Evolutionary conservation across 2,329 filamentous ascomycete genomes (phyloP).

Genomic region (Ophiostoma montium): DNA sequence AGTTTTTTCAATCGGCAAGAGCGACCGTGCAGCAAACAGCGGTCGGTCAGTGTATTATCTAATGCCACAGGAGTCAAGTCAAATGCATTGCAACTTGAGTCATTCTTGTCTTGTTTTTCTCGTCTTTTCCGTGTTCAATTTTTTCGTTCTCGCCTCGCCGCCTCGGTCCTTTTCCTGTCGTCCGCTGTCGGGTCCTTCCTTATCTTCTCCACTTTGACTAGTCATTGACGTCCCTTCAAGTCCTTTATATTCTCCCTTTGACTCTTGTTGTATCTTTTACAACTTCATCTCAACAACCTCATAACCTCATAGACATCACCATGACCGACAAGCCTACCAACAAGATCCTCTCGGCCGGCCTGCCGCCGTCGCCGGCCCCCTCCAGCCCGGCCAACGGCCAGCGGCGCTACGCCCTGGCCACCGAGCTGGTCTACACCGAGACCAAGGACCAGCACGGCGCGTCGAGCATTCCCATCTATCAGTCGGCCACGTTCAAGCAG

Average conservation of each 20-base stretch:
- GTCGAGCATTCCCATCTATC: conserved; percentile 93
- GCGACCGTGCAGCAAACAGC: background rate
- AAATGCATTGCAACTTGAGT: background rate
- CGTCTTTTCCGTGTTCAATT: too few species aligned
- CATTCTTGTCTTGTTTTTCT: too few species aligned
- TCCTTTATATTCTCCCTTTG: background rate
- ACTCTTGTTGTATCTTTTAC: background rate
- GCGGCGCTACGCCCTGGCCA: conserved; percentile 78
- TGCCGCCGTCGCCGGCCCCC: conserved; percentile 83
- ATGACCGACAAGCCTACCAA: conserved; percentile 26
- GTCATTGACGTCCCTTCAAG: background rate
- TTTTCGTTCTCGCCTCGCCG: background rate
- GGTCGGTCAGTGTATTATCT: conserved; percentile 1
- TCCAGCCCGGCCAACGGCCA: conserved; percentile 77
- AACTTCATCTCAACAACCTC: background rate
- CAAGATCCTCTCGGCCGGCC: conserved; percentile 49
- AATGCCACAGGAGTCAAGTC: background rate
- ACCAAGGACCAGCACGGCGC: conserved; percentile 93
- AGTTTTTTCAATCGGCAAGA: background rate
- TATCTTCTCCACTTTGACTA: background rate
- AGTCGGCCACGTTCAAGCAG: conserved; percentile 98
- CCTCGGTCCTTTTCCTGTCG: background rate
- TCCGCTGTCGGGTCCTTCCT: background rate
- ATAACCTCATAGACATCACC: background rate
- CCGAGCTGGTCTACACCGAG: conserved; percentile 93